These are phyloP conservation scores for Verbena officinalis DNA, from an alignment of 257 asterid species.

Conservation along the genomic window DNA sequence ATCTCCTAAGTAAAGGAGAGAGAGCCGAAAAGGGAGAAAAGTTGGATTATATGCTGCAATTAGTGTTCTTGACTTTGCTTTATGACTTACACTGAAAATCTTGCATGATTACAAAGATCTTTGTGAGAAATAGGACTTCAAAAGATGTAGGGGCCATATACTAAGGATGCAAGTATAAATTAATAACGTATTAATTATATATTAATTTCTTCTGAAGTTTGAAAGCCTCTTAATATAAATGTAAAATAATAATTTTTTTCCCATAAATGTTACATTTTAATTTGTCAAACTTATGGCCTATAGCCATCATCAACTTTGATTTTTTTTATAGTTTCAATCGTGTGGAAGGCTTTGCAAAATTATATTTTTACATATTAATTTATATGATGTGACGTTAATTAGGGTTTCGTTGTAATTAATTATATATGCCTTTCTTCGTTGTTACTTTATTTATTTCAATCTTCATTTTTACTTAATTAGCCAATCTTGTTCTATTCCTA, in stretches of 20 bases:
- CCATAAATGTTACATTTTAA: neutral
- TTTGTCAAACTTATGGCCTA: neutral
- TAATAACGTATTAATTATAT: conserved; percentile 4
- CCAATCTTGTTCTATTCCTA: conserved; percentile 18
- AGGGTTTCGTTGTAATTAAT: conserved; percentile 7
- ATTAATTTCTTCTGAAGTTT: conserved; percentile 11
- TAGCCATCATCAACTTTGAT: neutral
- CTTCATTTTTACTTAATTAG: neutral
- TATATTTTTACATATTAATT: neutral
- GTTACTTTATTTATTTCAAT: conserved; percentile 34
- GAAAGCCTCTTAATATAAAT: neutral
- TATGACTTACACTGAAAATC: conserved; percentile 40
- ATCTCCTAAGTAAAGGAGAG: conserved; percentile 17
- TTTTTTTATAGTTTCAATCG: neutral
- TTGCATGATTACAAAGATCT: conserved; percentile 39
- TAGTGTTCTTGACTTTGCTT: conserved; percentile 46
- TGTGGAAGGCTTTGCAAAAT: conserved; percentile 12
- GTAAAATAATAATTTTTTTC: neutral
- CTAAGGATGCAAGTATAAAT: neutral
- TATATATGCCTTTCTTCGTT: conserved; percentile 72
- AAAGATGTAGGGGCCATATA: conserved; percentile 66
- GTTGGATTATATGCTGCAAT: conserved; percentile 42
- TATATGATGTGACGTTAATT: neutral
- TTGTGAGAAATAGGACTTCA: conserved; percentile 40
- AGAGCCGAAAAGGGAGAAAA: conserved; percentile 33